These are phyloP conservation scores for Kalmusia sp. DNA, from an alignment of 2,329 filamentous ascomycete genomes.

Conservation along the genomic window DNA sequence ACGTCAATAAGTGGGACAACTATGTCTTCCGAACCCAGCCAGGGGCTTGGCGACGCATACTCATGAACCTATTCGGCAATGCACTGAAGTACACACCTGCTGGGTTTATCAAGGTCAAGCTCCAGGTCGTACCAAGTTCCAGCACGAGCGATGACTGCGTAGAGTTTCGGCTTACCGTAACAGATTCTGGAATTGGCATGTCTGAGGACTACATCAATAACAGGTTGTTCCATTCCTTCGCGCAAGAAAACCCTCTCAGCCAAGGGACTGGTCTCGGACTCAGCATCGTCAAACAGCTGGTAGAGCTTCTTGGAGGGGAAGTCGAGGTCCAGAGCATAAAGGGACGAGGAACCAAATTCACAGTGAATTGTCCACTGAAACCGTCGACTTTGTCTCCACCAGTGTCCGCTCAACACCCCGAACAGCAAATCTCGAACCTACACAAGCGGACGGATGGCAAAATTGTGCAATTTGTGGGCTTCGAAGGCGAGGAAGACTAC, in stretches of 20 bases:
- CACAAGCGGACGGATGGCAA: slow-evolving; percentile 37
- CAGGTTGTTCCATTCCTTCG: slow-evolving; percentile 47
- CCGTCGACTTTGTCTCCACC: slow-evolving; percentile 38
- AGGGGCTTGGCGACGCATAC: slow-evolving; percentile 47
- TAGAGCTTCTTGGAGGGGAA: slow-evolving; percentile 45
- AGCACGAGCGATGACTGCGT: slow-evolving; percentile 29
- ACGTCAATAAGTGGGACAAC: slow-evolving; percentile 43
- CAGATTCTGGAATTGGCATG: slow-evolving; percentile 51
- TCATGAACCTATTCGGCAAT: slow-evolving; percentile 51
- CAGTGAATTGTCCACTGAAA: slow-evolving; percentile 43
- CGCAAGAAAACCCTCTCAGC: slow-evolving; percentile 48
- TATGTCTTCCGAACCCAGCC: slow-evolving; percentile 47
- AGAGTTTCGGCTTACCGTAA: slow-evolving; percentile 41
- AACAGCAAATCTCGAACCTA: slow-evolving; percentile 30
- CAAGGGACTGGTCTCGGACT: slow-evolving; percentile 49
- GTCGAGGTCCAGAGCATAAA: slow-evolving; percentile 46
- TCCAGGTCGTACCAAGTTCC: slow-evolving; percentile 35
- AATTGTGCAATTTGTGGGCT: slow-evolving; percentile 41
- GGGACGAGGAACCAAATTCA: slow-evolving; percentile 46
- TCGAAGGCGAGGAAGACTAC: slow-evolving; percentile 41
- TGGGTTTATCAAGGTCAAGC: slow-evolving; percentile 46
- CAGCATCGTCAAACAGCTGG: slow-evolving; percentile 49
- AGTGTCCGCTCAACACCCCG: slow-evolving; percentile 27
- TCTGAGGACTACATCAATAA: slow-evolving; percentile 47
- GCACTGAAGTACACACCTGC: slow-evolving; percentile 48